phyloP scores from a whole-genome alignment of 2,329 filamentous ascomycete species.

The Claviceps sp. region DNA sequence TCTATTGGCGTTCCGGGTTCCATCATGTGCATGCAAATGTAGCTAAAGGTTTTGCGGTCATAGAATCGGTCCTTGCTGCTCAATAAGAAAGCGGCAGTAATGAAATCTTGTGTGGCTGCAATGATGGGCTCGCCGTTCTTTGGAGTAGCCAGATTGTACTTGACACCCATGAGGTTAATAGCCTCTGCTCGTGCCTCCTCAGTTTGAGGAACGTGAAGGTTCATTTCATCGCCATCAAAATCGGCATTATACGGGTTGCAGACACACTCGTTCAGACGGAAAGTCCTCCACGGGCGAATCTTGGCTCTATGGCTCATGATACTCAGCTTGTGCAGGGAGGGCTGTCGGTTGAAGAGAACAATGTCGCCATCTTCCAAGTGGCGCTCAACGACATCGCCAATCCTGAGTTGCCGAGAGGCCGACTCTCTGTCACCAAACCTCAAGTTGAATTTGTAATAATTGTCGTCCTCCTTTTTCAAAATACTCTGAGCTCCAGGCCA shows the following conservation, averaged over 20 bases:
- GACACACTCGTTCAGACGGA: constrained; percentile 94
- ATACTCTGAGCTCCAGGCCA: constrained; percentile 86
- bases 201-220: constrained; percentile 92
- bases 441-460: constrained; percentile 24
- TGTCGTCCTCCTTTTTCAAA: constrained; percentile 53
- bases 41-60: constrained; percentile 75
- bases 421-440: constrained; percentile 11
- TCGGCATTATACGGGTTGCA: constrained; percentile 98
- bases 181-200: constrained; percentile 93
- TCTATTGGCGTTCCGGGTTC: constrained; percentile 66
- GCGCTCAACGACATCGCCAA: constrained; percentile 84
- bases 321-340: constrained; percentile 94
- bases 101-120: constrained; percentile 98
- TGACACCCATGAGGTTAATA: constrained; percentile 93
- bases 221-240: constrained; percentile 99
- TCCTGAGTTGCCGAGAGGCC: constrained; percentile 59
- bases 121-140: constrained; percentile 98
- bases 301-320: constrained; percentile 95
- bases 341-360: constrained; percentile 94
- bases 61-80: constrained; percentile 91
- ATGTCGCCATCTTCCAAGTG: constrained; percentile 93
- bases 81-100: constrained; percentile 82
- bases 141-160: constrained; percentile 87
- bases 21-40: constrained; percentile 90
- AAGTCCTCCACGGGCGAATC: constrained; percentile 87